Base-by-base conservation (phyloP, 257 asterid genomes). In the Hygrophila difformis region DNA sequence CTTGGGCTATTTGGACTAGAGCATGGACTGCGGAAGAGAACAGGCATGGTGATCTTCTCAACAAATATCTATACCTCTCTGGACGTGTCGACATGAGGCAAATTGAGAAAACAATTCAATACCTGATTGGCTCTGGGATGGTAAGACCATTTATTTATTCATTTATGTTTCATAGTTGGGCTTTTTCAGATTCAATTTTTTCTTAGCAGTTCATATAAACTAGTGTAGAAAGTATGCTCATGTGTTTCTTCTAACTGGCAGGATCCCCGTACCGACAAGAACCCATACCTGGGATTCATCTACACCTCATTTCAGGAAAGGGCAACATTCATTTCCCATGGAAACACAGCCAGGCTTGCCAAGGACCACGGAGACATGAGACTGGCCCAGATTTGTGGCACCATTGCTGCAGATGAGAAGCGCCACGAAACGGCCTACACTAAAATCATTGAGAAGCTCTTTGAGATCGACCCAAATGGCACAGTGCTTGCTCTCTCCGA, bases 1-100 rank as follows among this genome's bases (percentile, higher is more conserved):
- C 93, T 0, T 81, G 87, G 87, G 93, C 84, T 24, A 45, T 72
- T 64, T 78, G 89, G 93, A 82, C 85, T 1, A 63, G 89, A 53
- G 85, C 89, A 9, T 82, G 88, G 85, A 75, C 85, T 0, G 83
- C 93, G 4, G 85, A 82, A 69, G 88, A 78, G 56, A 78, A 82
- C 57, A 68, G 93, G 72, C 93, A 81, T 12, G 87, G 93, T 8
- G 87, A 80, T 60, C 81, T 76, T 54, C 83, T 76, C 47, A 77
- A 81, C 49, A 74, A 65, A 21, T 77, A 77, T 49, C 79, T 81
- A 8, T 80, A 76, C 50, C 92, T 80, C 44, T 65, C 83, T 6
- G 83, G 86, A 18, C 75, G 92, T 19, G 86, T 80, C 8, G 86
- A 80, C 68, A 80, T 80, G 83, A 68, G 45, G 71, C 83, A 73